Evolutionary conservation across 2,329 filamentous ascomycete genomes (phyloP).

Genomic region (Tolypocladium tundrense): DNA sequence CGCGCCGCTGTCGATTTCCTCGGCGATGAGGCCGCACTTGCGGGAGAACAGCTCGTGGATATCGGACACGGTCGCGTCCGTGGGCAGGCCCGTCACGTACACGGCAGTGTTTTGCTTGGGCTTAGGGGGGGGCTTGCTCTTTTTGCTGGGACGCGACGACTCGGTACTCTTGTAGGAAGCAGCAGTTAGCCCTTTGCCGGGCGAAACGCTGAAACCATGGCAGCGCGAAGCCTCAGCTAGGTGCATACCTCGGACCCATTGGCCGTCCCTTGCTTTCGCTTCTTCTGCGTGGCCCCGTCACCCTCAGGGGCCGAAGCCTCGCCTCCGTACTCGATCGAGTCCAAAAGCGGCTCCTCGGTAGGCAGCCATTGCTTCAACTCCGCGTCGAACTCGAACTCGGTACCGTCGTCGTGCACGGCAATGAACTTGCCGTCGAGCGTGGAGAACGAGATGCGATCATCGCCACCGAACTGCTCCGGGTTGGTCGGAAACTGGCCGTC

Average conservation of each 20-base stretch:
- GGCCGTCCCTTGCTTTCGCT: conserved; percentile 31
- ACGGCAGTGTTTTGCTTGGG: conserved; percentile 74
- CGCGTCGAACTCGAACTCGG: conserved; percentile 75
- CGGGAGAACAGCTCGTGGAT: conserved; percentile 72
- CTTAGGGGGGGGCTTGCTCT: conserved; percentile 36
- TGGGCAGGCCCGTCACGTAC: conserved; percentile 81
- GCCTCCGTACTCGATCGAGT: conserved; percentile 21
- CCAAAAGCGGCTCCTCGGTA: conserved; percentile 38
- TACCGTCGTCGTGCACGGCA: conserved; percentile 73
- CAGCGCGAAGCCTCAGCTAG: neutral
- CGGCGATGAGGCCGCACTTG: conserved; percentile 83
- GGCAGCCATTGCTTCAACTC: conserved; percentile 66
- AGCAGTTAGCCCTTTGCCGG: neutral
- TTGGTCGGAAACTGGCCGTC: conserved; percentile 43
- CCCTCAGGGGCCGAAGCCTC: conserved; percentile 14
- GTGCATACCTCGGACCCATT: conserved; percentile 32
- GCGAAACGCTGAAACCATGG: neutral
- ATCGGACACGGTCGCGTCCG: conserved; percentile 69
- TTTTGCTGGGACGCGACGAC: conserved; percentile 30
- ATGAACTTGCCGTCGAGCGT: conserved; percentile 72
- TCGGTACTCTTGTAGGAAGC: conserved; percentile 11
- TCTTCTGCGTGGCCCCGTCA: conserved; percentile 19
- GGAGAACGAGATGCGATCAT: conserved; percentile 82
- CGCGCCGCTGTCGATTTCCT: conserved; percentile 80
- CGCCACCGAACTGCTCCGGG: conserved; percentile 59